Evolutionary conservation across 1,284 basidiomycete species (phyloP).

Genomic region (Prillingera fragicola): DNA sequence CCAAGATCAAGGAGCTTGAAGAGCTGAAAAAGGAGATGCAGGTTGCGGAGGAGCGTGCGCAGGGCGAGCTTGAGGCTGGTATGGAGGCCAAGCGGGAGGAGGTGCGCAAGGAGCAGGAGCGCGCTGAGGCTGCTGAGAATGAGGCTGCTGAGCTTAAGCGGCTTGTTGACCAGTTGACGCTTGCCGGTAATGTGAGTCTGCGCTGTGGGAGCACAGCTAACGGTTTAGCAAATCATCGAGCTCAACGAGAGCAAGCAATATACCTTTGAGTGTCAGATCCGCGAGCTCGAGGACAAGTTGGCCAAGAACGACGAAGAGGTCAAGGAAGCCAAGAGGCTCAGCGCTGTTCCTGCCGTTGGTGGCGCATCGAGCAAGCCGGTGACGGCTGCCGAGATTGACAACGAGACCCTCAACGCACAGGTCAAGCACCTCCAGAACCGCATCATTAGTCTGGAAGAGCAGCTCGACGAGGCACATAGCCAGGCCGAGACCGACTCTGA

Average conservation of each 20-base stretch:
- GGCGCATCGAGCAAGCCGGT: constrained; percentile 48
- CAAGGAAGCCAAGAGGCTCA: constrained; percentile 1
- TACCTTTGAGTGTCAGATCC: constrained; percentile 66
- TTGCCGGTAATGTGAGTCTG: constrained; percentile 40
- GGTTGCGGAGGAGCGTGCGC: constrained; percentile 35
- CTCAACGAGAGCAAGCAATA: constrained; percentile 78
- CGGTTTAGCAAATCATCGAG: constrained; percentile 73
- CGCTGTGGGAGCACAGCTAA: constrained; percentile 2
- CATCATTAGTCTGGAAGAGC: constrained; percentile 70
- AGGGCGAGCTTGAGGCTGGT: constrained; percentile 45
- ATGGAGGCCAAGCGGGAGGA: constrained; percentile 45
- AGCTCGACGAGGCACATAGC: constrained; percentile 69
- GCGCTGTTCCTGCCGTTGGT: constrained; percentile 6
- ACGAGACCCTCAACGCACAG: constrained; percentile 83
- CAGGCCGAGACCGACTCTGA: constrained; percentile 69
- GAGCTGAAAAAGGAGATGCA: constrained; percentile 41
- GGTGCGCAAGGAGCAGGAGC: constrained; percentile 36
- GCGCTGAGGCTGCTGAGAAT: constrained; percentile 36
- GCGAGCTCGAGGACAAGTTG: constrained; percentile 56
- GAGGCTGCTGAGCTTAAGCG: constrained; percentile 35
- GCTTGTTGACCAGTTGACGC: constrained; percentile 42
- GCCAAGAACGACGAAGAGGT: constrained; percentile 13
- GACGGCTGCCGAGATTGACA: constrained; percentile 80
- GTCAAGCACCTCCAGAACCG: constrained; percentile 76
- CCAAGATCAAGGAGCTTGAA: constrained; percentile 30